Percentiles rank a stretch among this genome's conserved stretches.
phyloP scores from a whole-genome alignment of 306 rosid species.

The Fragaria iinumae region DNA sequence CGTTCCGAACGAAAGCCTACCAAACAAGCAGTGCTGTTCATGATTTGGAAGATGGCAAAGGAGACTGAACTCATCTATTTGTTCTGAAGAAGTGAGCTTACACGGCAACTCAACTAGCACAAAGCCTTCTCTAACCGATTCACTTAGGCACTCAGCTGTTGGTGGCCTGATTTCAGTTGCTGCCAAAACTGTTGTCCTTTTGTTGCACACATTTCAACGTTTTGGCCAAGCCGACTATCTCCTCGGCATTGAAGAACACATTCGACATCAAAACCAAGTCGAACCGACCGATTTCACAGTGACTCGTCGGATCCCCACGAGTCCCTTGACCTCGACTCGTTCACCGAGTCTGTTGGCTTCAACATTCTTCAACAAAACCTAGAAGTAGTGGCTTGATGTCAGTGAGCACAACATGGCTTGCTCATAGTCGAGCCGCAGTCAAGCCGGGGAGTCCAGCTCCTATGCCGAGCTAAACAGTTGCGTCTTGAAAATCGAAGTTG shows the following conservation, averaged over 20 bases:
- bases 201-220: constrained; percentile 22
- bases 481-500: constrained; percentile 11
- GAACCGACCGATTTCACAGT: constrained; percentile 20
- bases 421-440: constrained; percentile 36
- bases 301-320: constrained; percentile 35
- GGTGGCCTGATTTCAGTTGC: constrained; percentile 31
- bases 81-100: not conserved
- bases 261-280: constrained; percentile 41
- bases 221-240: constrained; percentile 21
- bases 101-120: constrained; percentile 25
- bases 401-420: constrained; percentile 32
- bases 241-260: constrained; percentile 30
- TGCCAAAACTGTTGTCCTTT: constrained; percentile 29
- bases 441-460: constrained; percentile 39
- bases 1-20: not conserved
- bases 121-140: constrained; percentile 32
- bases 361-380: constrained; percentile 27
- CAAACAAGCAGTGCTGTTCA: not conserved
- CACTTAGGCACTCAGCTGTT: constrained; percentile 32
- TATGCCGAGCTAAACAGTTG: constrained; percentile 38
- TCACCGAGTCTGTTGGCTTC: constrained; percentile 31
- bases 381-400: constrained; percentile 23
- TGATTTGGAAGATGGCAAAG: constrained; percentile 27
- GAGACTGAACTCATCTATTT: not conserved
- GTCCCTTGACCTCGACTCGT: constrained; percentile 35